These are phyloP conservation scores for Kuraishia molischiana DNA, from an alignment of 805 yeast genomes.

Conservation along the genomic window DNA sequence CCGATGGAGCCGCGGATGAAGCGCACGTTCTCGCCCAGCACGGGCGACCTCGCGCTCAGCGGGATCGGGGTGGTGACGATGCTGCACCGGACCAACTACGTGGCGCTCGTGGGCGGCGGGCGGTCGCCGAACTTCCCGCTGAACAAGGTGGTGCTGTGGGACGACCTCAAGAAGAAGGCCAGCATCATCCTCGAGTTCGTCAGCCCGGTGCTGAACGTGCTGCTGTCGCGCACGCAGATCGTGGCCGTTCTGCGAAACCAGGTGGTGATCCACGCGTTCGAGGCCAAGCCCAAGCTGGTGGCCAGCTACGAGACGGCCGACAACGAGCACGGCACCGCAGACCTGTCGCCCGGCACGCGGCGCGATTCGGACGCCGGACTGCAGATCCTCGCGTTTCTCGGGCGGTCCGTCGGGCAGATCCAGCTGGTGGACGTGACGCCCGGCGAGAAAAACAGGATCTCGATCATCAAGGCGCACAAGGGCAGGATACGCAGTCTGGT, in stretches of 20 bases:
- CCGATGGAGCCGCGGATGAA: conserved; percentile 74
- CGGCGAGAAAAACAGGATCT: conserved; percentile 47
- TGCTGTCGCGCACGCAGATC: conserved; percentile 66
- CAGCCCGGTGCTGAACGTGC: conserved; percentile 65
- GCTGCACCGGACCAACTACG: conserved; percentile 85
- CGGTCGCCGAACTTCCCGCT: conserved; percentile 65
- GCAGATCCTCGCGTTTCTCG: conserved; percentile 69
- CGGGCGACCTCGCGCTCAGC: conserved; percentile 14
- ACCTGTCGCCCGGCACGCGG: conserved; percentile 15
- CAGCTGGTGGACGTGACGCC: conserved; percentile 71
- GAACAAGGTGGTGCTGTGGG: conserved; percentile 84
- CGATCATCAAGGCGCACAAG: conserved; percentile 73
- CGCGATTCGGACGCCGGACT: conserved; percentile 5
- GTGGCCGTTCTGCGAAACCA: conserved; percentile 61
- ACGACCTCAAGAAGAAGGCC: conserved; percentile 70
- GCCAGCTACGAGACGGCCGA: conserved; percentile 55
- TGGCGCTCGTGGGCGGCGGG: conserved; percentile 90
- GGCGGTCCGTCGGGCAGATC: conserved; percentile 64
- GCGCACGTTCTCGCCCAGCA: conserved; percentile 28
- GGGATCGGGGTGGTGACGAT: conserved; percentile 75
- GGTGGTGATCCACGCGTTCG: conserved; percentile 70
- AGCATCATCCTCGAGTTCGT: conserved; percentile 68
- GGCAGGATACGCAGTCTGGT: conserved; percentile 54
- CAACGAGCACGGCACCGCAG: conserved; percentile 58
- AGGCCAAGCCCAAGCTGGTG: conserved; percentile 65